phyloP scores from a whole-genome alignment of 2,329 filamentous ascomycete genomes.

The Colletotrichum lupini region DNA sequence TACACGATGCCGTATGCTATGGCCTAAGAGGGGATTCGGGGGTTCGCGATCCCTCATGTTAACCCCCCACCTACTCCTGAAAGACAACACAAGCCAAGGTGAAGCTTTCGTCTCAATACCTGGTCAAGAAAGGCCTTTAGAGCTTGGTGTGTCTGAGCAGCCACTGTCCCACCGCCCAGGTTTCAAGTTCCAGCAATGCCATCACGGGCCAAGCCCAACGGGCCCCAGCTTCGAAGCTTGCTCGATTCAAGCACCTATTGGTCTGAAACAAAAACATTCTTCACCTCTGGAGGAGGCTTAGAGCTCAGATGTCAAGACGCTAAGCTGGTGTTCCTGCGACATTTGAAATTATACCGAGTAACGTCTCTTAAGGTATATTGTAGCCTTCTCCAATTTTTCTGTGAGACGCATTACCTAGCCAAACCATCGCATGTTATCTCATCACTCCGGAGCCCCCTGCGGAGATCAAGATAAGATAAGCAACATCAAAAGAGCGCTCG shows the following conservation, averaged over 20 bases:
- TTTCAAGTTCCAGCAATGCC: constrained; percentile 7
- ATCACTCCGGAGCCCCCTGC: no score
- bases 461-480: constrained; percentile 3
- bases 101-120: neutral
- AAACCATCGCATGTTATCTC: neutral
- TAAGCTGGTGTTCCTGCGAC: neutral
- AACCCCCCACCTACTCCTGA: neutral
- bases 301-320: neutral
- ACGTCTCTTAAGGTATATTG: neutral
- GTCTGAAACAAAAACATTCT: neutral
- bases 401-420: neutral
- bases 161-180: neutral
- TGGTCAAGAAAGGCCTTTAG: neutral
- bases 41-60: neutral
- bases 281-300: neutral
- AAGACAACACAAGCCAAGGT: neutral
- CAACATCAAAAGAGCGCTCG: neutral
- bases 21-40: neutral
- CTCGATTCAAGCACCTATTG: neutral
- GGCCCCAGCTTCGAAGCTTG: neutral
- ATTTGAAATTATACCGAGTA: neutral
- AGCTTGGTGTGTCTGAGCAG: neutral
- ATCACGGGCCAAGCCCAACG: neutral
- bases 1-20: neutral
- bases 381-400: neutral